phyloP scores from a whole-genome alignment of 2,329 filamentous ascomycete genomes.

The Ceratocystis harringtonii region DNA sequence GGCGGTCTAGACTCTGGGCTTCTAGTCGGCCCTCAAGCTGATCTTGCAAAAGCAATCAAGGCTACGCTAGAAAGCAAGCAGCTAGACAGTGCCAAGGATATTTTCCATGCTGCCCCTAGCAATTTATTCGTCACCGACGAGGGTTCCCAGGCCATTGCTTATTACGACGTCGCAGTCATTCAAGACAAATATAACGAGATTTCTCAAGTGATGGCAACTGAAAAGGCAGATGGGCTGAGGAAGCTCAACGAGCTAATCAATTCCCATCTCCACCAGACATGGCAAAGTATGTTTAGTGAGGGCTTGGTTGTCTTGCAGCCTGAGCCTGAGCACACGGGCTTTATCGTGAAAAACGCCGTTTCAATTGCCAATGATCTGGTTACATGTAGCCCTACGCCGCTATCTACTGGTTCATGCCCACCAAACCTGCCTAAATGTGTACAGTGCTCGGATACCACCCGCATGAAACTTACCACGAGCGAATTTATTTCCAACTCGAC shows the following conservation, averaged over 20 bases:
- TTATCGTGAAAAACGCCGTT: slow-evolving; percentile 53
- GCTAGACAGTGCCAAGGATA: slow-evolving; percentile 40
- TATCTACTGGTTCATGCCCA: slow-evolving; percentile 59
- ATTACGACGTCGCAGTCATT: slow-evolving; percentile 54
- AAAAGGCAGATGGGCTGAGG: slow-evolving; percentile 44
- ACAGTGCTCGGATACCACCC: slow-evolving; percentile 51
- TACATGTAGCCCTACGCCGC: slow-evolving; percentile 57
- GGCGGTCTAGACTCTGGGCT: slow-evolving; percentile 56
- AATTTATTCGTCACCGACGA: slow-evolving; percentile 51
- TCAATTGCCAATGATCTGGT: slow-evolving; percentile 61
- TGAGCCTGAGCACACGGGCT: slow-evolving; percentile 56
- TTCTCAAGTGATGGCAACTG: slow-evolving; percentile 42
- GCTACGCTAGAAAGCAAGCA: slow-evolving; percentile 41
- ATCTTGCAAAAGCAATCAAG: slow-evolving; percentile 49
- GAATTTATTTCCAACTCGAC: slow-evolving; percentile 56
- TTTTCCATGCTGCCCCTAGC: slow-evolving; percentile 46
- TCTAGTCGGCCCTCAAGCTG: slow-evolving; percentile 52
- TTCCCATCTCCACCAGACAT: slow-evolving; percentile 69
- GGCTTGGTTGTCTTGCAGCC: slow-evolving; percentile 77
- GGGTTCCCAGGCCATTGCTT: slow-evolving; percentile 53
- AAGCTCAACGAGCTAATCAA: slow-evolving; percentile 64
- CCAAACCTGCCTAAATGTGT: slow-evolving; percentile 63
- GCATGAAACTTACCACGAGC: slow-evolving; percentile 52
- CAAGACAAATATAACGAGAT: slow-evolving; percentile 52
- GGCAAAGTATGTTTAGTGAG: slow-evolving; percentile 61